Base-by-base conservation (phyloP, 371 early-diverging fungal species). In the Mucor saturninus region DNA sequence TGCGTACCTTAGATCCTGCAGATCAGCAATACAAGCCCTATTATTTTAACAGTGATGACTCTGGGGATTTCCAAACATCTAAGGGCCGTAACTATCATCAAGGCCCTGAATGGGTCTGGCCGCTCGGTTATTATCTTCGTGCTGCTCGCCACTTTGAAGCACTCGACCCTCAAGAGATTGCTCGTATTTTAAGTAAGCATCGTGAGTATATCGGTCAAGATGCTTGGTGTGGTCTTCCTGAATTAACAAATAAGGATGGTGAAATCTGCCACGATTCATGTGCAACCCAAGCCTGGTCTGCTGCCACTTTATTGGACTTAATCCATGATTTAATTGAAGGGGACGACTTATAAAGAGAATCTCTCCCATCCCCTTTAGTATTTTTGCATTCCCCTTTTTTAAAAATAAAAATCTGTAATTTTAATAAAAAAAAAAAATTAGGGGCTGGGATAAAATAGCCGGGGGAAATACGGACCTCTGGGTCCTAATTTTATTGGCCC, bases 41-140 rank as follows among this genome's bases (percentile, higher is more conserved):
- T 56, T 98, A 98, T 72, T 87, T 95, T 73, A 98, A 98, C 70
- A 79, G 83, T 53, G 90, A 98, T 68, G 95, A 97, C 63, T 89
- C 92, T 26, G 76, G 77, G 14, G 97, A 98, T 68, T 78, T 87
- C 21, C 74, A 85, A 21, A 83, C 95, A 0, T 93, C 97, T 4
- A 95, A 96, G 56, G 99, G 99, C 11, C 91, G 90, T 75, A 98
- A 98, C 70, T 98, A 98, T 69, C 98, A 98, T 68, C 95, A 98
- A 67, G 99, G 98, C 4, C 87, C 93, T 72, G 99, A 98, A 84
- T 98, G 99, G 99, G 81, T 97, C 5, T 98, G 97, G 97, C 83
- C 86, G 11, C 81, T 88, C 1, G 97, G 96, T 1, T 95, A 89
- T 78, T 97, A 89, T 74, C 79, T 96, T 56, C 88, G 92, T 11